Base-by-base conservation (phyloP, 75 land plant species). In the Isoetes taiwanensis region DNA sequence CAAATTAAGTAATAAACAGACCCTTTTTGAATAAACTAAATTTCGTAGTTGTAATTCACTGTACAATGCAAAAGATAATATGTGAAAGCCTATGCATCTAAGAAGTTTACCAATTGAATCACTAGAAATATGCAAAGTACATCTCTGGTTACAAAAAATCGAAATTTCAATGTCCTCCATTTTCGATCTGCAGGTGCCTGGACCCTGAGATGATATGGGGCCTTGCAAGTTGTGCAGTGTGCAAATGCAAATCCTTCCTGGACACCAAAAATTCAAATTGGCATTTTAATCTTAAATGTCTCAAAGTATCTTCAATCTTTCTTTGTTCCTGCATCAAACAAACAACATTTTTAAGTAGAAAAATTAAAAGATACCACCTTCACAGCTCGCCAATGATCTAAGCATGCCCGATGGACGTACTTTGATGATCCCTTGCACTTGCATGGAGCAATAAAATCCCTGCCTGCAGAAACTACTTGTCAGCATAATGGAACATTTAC, bases 181-280 rank as follows among this genome's bases (percentile, higher is more conserved):
- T 80, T 86, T 72, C 93, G 80, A 56, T 90, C 97, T 41, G 97
- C 78, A 52, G 69, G 64, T 40, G 64, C 76, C 62, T 90, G 97
- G n/a, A 90, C 97, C 65, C 97, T 78, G 43, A 90, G 59, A 63
- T 83, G 74, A 58, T 90, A 90, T 64, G 81, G 86, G 23, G 93
- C 83, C 69, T 90, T 90, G 72, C 96, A 90, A 17, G 96, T 90
- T 53, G 96, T 90, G 58, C 96, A 90, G 59, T 90, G 86, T 59
- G 84, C 74, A 76, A 90, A 86, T 16, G 94, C 93, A 80, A 86
- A 90, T 10, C 93, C 97, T 77, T 86, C 97, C 97, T 85, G 90
- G 29, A 65, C n/a, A n/a, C n/a, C n/a, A n/a, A n/a, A n/a, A 61
- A 57, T 30, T 61, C 25, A n/a, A 34, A 40, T n/a, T 57, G 17